Base-by-base conservation (phyloP, 805 yeast genomes). In the Pichia deserticola region DNA sequence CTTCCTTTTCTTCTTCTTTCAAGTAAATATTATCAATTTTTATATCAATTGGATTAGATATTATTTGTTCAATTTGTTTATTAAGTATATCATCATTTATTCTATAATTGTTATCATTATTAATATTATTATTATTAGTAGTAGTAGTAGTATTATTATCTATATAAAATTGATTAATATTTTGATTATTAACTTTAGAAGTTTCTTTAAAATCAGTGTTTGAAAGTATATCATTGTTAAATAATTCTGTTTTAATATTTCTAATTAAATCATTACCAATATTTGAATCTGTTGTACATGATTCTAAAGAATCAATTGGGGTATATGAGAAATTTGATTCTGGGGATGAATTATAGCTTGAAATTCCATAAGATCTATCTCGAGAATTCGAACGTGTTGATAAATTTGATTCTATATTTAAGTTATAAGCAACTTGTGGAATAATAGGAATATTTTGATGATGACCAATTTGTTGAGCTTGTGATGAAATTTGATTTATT, bases 281-380 rank as follows among this genome's bases (percentile, higher is more conserved):
- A 34, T 12, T 39, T 3, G 49, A 41, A 29, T 40, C 51, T 7
- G 49, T 46, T 0, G 60, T 53, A 28, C 44, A 53, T 0, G 60
- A 56, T 25, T 53, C 56, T 11, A 57, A 20, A 11, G 60, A 54
- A n/a, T 57, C 60, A n/a, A 52, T 45, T 7, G 60, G 60, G 5
- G 60, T 57, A 37, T 55, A 57, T 15, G 60, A 48, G 8, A 53
- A 47, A 29, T 46, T 55, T n/a, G 60, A 52, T 29, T 48, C 57
- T 1, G 60, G 60, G 28, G 51, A 48, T 28, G 47, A 48, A 30
- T 47, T 33, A 27, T 46, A 43, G 34, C 45, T 33, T 25, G 33
- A 15, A 28, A 11, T 42, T 15, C 20, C n/a, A 7, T 42, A 50
- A 25, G 48, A 43, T 43, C 38, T 25, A 10, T 43, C 51, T 36